Evolutionary conservation across 2,329 filamentous ascomycete genomes (phyloP).

Genomic region (Aspergillus fijiensis): DNA sequence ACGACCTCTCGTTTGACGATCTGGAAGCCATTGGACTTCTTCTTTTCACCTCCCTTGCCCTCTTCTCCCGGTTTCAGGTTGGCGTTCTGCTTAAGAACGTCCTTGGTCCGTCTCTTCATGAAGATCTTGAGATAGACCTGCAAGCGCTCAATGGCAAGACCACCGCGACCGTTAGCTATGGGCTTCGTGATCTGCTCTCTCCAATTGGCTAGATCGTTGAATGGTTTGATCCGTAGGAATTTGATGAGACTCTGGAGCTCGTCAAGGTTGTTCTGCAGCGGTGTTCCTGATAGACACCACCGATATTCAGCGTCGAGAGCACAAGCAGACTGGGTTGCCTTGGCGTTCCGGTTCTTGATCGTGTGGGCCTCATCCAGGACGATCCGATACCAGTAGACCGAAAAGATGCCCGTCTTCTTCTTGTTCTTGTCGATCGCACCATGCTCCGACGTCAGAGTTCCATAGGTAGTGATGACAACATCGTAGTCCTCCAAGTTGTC

Average conservation of each 20-base stretch:
- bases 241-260: slow-evolving; percentile 91
- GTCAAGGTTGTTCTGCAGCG: slow-evolving; percentile 97
- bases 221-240: slow-evolving; percentile 89
- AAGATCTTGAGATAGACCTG: slow-evolving; percentile 85
- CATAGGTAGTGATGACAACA: slow-evolving; percentile 95
- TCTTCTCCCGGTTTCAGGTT: slow-evolving; percentile 72
- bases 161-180: slow-evolving; percentile 85
- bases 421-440: slow-evolving; percentile 63
- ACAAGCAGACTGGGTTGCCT: slow-evolving; percentile 89
- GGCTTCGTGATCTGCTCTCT: slow-evolving; percentile 86
- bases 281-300: slow-evolving; percentile 95
- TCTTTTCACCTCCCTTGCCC: slow-evolving; percentile 50
- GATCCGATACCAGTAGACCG: slow-evolving; percentile 89
- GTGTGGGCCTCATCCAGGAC: slow-evolving; percentile 96
- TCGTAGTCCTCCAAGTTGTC: slow-evolving; percentile 81
- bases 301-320: slow-evolving; percentile 81
- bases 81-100: slow-evolving; percentile 86
- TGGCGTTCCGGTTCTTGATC: slow-evolving; percentile 97
- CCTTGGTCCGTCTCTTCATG: slow-evolving; percentile 98
- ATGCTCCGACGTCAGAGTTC: slow-evolving; percentile 90
- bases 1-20: slow-evolving; percentile 90
- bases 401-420: slow-evolving; percentile 79
- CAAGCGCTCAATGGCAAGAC: slow-evolving; percentile 81
- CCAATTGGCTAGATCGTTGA: slow-evolving; percentile 82
- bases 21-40: slow-evolving; percentile 68